Base-by-base conservation (phyloP, 768 basidiomycete species). In the Leucogyrophana mollusca region DNA sequence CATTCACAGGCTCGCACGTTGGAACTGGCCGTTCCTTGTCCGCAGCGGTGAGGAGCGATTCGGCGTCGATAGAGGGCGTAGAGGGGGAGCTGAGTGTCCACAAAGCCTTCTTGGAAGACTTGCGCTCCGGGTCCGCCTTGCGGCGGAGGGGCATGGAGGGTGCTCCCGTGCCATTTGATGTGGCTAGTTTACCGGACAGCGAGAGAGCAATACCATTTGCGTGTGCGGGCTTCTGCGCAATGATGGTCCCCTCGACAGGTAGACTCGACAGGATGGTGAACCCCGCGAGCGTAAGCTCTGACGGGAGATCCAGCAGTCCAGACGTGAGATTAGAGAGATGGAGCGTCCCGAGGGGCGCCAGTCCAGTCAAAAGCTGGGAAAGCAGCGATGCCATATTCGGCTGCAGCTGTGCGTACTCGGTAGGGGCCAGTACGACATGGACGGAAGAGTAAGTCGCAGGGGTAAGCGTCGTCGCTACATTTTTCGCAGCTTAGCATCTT, bases 41-140 rank as follows among this genome's bases (percentile, higher is more conserved):
- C 32, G 80, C 86, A 20, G 83, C 74, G 9, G 93, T 94, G 35
- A 97, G 78, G 24, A 96, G 80, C 20, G 83, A 73, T 47, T 92
- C 88, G 8, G 90, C 78, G 61, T 95, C 90, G 49, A 95, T 89
- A 8, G 79, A 71, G 0, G 88, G 80, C 3, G 88, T 80, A 0
- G 82, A 74, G 2, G 88, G 80, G 2, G 86, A 69, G 32, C 73
- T 83, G 24, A 94, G 73, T 0, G 90, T 74, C 94, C 94, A 96
- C 27, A 97, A 73, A 0, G 90, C 90, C 52, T 92, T 87, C 68
- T 94, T 95, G 39, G 85, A 80, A 8, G 87, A 84, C 49, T 81
- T 73, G 55, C 83, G 83, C 3, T 73, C 69, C 8, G 72, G 60
- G 52, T 77, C 71, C 45, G 73, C 73, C 54, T 73, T 80, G 44